Conservation (phyloP, 805 yeast species). For the Debaryomyces castellii region DNA sequence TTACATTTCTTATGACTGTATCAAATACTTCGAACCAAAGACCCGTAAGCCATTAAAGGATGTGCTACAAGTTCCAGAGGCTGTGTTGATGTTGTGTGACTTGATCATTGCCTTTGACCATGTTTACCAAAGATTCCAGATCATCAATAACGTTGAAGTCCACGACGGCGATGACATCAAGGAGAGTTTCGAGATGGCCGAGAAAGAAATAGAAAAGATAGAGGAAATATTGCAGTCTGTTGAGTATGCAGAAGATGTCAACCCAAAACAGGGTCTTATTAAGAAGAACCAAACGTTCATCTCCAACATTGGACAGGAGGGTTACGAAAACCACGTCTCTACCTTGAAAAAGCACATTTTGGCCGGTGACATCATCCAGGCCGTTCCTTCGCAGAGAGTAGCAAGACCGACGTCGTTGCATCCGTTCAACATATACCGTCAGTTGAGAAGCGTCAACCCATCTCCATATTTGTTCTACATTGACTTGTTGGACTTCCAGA, state of each 20-base stretch:
- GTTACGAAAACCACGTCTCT: slow-evolving; percentile 82
- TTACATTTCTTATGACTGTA: slow-evolving; percentile 93
- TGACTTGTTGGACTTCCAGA: slow-evolving; percentile 87
- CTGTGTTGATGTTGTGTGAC: slow-evolving; percentile 88
- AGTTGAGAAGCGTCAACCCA: slow-evolving; percentile 92
- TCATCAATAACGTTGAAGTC: slow-evolving; percentile 74
- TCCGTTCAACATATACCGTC: slow-evolving; percentile 95
- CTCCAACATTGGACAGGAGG: slow-evolving; percentile 91
- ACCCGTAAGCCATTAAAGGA: slow-evolving; percentile 77
- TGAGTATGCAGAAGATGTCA: slow-evolving; percentile 43
- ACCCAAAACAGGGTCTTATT: slow-evolving; percentile 77
- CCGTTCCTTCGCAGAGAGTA: slow-evolving; percentile 96
- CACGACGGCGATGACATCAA: slow-evolving; percentile 27
- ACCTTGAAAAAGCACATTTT: slow-evolving; percentile 76
- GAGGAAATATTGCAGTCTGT: slow-evolving; percentile 49
- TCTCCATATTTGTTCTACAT: slow-evolving; percentile 95
- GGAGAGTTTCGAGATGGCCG: slow-evolving; percentile 53
- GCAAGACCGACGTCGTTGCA: slow-evolving; percentile 93
- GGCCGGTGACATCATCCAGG: slow-evolving; percentile 94
- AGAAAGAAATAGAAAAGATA: slow-evolving; percentile 55
- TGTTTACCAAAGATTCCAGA: slow-evolving; percentile 89
- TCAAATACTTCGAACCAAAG: slow-evolving; percentile 93
- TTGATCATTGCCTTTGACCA: slow-evolving; percentile 89
- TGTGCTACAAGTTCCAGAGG: slow-evolving; percentile 83
- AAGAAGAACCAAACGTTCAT: slow-evolving; percentile 64